Evolutionary conservation across 805 yeast species (phyloP).

Genomic region (Saturnispora saitoi): DNA sequence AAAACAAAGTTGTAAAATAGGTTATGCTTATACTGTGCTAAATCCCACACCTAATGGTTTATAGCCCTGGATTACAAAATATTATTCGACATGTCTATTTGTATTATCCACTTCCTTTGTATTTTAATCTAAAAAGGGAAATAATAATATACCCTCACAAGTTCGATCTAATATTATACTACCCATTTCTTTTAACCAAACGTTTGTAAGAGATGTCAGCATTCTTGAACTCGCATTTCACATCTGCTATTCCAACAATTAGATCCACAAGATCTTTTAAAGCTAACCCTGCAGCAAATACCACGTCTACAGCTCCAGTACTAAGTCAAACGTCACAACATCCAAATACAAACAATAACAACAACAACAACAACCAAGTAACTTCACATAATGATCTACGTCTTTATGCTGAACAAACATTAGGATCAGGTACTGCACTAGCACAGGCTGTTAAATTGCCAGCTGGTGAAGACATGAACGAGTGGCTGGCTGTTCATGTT

Average conservation of each 20-base stretch:
- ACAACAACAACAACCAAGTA: conserved; percentile 11
- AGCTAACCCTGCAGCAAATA: conserved; percentile 23
- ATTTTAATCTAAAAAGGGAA: too few relatives aligned
- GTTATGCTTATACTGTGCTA: too few relatives aligned
- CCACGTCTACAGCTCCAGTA: conserved; percentile 17
- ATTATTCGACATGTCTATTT: too few relatives aligned
- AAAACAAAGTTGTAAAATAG: too few relatives aligned
- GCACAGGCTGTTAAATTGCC: conserved; percentile 93
- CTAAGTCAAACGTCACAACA: conserved; percentile 10
- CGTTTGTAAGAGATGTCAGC: conserved; percentile 14
- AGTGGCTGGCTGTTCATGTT: conserved; percentile 91
- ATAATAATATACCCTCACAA: background rate
- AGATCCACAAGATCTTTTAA: conserved; percentile 29
- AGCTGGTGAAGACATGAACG: conserved; percentile 85
- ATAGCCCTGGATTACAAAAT: too few relatives aligned
- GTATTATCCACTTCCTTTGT: too few relatives aligned
- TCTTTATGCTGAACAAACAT: conserved; percentile 85
- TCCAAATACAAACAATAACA: conserved; percentile 10
- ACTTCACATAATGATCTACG: conserved; percentile 62
- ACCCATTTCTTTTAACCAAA: background rate
- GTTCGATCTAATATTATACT: background rate
- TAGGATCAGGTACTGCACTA: conserved; percentile 86
- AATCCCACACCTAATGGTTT: too few relatives aligned
- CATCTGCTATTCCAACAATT: conserved; percentile 28
- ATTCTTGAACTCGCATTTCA: conserved; percentile 25